Base-by-base conservation (phyloP, 768 basidiomycete genomes). In the Aureoboletus auriporus region DNA sequence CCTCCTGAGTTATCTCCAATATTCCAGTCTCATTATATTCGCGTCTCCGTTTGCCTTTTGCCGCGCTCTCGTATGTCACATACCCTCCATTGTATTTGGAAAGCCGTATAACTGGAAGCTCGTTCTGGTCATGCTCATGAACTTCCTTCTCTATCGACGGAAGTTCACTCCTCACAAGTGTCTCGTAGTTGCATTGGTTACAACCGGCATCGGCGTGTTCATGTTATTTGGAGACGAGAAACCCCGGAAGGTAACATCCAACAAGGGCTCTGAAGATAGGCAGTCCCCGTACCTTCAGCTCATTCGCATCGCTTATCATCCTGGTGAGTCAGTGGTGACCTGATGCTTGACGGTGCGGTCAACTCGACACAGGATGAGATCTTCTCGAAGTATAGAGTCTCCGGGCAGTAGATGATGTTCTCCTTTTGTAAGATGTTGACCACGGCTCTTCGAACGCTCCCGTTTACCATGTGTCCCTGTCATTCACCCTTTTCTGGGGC, bases 61-160 rank as follows among this genome's bases (percentile, higher is more conserved):
- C 93, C 11, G 84, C 93, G 6, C 84, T 98, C 37, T 84, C 90
- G 23, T 91, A 95, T 71, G 93, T 99, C 63, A 93, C 93, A 14
- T 98, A 97, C 74, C 96, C 96, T 42, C 95, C 38, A 95, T 97
- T 89, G 94, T 98, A 30, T 86, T 98, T 54, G 96, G 91, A 44
- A 98, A 98, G 68, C 97, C 94, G n/a, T n/a, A n/a, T n/a, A n/a
- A n/a, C 0, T 98, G 96, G 78, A 98, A 98, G 66, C 90, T 99
- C 64, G 92, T 99, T 39, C 96, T 96, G 1, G 96, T 94, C 51
- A 91, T 95, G 82, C 79, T 98, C 67, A 93, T 98, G 87, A 97
- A 98, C 70, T 84, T 98, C 58, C 60, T 98, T 34, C 77, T 97
- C 50, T 98, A 98, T 70, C 91, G 94, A 46, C 86, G 95, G 42